Evolutionary conservation across 352 stramenopile species (phyloP), one percentile per base, ranked within the genome.

Genomic region (Blastocystis sp.): DNA sequence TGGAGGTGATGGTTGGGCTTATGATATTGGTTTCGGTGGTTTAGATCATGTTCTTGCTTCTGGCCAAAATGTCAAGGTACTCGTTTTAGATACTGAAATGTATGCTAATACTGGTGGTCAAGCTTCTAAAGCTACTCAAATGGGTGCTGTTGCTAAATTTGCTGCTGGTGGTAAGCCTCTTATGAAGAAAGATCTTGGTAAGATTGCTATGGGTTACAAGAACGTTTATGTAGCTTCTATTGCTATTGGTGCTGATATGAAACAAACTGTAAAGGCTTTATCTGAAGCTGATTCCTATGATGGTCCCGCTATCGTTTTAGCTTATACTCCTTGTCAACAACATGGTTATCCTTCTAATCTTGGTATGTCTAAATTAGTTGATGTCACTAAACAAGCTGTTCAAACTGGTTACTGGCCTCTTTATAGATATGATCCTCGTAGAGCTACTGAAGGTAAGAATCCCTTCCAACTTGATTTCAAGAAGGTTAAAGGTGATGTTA

Each of bases 81-180:
- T 80, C 11, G 67, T 80, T n/a, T 70, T 80, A 10, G 74, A 80
- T 59, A 76, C 73, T 6, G 69, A 79, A 49, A 76, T 75, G 68
- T 78, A 76, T 46, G 69, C 59, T 35, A 77, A 76, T 43, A 62
- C 52, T 5, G 52, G 46, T 23, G 46, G 46, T 21, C 46, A 56
- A 35, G 32, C 41, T 32, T 56, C 46, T 25, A 56, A 56, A 35
- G 46, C 46, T 5, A 56, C 46, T 4, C 46, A 56, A 35, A 47
- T 56, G 46, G 41, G 32, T 18, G 46, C n/a, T n/a, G n/a, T n/a
- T n/a, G n/a, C n/a, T n/a, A n/a, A n/a, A n/a, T n/a, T n/a, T n/a
- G n/a, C n/a, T n/a, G n/a, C n/a, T n/a, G n/a, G n/a, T n/a, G n/a
- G n/a, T n/a, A n/a, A n/a, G n/a, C n/a, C n/a, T n/a, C n/a, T n/a